Base-by-base conservation (phyloP, 495 filamentous ascomycete genomes). In the Cladorrhinum samala region DNA sequence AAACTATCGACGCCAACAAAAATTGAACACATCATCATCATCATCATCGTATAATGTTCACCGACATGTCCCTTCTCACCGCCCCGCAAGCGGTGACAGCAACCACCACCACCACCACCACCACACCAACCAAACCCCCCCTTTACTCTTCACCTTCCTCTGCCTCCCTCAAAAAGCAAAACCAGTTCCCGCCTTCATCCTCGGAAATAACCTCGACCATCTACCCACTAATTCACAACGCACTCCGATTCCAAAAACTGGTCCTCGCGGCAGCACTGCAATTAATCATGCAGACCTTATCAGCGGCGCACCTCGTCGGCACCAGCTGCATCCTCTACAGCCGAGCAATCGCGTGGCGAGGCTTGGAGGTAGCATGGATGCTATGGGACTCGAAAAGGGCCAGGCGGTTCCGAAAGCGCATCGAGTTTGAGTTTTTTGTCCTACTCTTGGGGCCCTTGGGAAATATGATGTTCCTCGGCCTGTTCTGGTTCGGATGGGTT, bases 401-500 rank as follows among this genome's bases (percentile, higher is more conserved):
- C 2, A 56, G 57, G 25, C 63, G 58, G 0, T 45, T 77, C 33
- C 55, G 66, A 46, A 75, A 66, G 51, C 71, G 70, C 52, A 23
- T 75, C 45, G 67, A 68, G 40, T 72, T 71, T 33, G 74, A 77
- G 58, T 62, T 77, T 23, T 68, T 70, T 43, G 60, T 67, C 4
- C 55, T 72, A 42, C 55, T 77, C 24, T 64, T 77, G 16, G 71
- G 72, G 5, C 65, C 67, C 2, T 55, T 61, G 11, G 74, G 72
- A 1, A 73, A 72, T 19, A 47, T 44, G 3, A 14, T 79, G 51
- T 65, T 65, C 24, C 58, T 74, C 30, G 7, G 75, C 49, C 18
- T 77, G 44, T 75, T 78, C 44, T 79, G 76, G 76, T 74, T 75
- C 0, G 76, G 76, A 2, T 79, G 76, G 76, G 49, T 66, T 8